Evolutionary conservation across 257 asterid genomes (phyloP).

Genomic region (Sherardia arvensis): DNA sequence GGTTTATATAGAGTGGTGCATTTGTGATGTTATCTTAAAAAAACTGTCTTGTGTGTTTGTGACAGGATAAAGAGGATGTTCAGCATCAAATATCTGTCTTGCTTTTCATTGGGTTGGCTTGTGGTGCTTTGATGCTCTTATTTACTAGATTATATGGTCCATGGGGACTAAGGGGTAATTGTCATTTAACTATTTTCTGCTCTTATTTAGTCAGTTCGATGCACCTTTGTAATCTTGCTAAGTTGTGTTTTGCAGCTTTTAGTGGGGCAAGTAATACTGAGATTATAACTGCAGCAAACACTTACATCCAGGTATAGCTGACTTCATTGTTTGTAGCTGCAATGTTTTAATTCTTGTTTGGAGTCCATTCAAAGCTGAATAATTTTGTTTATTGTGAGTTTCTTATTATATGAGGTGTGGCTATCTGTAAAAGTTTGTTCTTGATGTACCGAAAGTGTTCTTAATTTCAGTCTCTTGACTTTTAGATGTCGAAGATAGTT

Average conservation of each 20-base stretch:
- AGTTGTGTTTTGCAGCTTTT: constrained; percentile 45
- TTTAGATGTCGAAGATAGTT: not conserved
- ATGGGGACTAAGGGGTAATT: constrained; percentile 69
- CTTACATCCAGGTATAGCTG: constrained; percentile 69
- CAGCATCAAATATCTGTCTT: constrained; percentile 88
- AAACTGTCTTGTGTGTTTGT: not conserved
- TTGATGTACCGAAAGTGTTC: not conserved
- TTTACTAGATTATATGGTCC: constrained; percentile 65
- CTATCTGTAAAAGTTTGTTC: not conserved
- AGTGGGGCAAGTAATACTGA: constrained; percentile 73
- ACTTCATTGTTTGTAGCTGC: not conserved
- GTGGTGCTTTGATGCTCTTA: constrained; percentile 71
- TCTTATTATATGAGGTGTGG: no score
- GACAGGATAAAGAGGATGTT: constrained; percentile 71
- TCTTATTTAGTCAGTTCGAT: not conserved
- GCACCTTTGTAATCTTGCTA: not conserved
- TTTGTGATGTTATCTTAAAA: no score
- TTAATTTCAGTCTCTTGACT: not conserved
- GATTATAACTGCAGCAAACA: constrained; percentile 68
- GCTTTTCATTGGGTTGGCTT: constrained; percentile 70
- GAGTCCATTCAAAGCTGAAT: not conserved
- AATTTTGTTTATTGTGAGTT: not conserved
- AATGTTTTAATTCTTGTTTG: not conserved
- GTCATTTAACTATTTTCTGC: not conserved
- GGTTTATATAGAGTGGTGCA: not conserved